phyloP scores from a whole-genome alignment of 2,329 filamentous ascomycete species.

The Alternaria atra region DNA sequence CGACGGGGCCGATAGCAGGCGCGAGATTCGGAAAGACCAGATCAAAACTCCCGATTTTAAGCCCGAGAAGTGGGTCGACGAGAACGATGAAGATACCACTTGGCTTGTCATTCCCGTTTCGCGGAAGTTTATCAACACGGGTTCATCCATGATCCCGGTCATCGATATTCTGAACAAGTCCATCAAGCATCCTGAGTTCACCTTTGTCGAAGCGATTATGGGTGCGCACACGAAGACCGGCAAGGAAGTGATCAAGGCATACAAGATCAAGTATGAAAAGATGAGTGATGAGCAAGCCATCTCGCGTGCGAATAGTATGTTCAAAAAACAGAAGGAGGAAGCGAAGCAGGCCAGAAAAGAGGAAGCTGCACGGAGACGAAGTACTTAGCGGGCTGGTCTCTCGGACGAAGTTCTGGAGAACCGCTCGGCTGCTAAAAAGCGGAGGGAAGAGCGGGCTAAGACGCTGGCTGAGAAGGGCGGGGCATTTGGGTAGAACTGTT shows the following conservation, averaged over 20 bases:
- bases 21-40: background rate
- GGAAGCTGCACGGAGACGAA: background rate
- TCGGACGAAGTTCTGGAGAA: background rate
- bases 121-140: background rate
- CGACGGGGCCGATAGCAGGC: background rate
- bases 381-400: background rate
- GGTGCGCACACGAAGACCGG: background rate
- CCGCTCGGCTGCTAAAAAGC: background rate
- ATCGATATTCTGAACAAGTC: background rate
- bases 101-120: background rate
- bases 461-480: background rate
- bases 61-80: background rate
- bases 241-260: background rate
- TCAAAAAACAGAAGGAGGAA: background rate
- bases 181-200: background rate
- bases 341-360: background rate
- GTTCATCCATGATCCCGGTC: background rate
- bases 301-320: background rate
- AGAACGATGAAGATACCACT: fast-evolving
- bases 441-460: background rate
- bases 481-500: background rate
- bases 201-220: background rate
- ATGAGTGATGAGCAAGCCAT: background rate
- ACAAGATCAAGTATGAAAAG: background rate
- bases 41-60: background rate